A percentile compares a stretch with the other conserved stretches of the same genome.
Evolutionary conservation across 495 filamentous ascomycete species (phyloP).

Genomic region (Sporormia fimetaria): DNA sequence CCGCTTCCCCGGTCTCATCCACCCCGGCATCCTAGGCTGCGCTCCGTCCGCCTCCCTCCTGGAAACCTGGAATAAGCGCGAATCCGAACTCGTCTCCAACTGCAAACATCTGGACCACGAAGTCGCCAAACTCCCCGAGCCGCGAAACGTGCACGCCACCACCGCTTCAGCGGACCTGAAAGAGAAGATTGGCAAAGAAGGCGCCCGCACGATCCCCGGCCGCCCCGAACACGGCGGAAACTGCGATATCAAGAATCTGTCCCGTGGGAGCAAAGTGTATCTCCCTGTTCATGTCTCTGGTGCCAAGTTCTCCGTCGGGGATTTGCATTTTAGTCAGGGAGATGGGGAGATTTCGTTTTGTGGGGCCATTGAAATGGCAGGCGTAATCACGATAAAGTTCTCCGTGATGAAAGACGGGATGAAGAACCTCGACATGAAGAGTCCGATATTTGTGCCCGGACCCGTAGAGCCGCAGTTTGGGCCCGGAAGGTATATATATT

Average conservation of each 20-base stretch:
- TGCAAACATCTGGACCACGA: constrained; percentile 53
- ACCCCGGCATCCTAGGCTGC: constrained; percentile 87
- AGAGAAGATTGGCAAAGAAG: constrained; percentile 71
- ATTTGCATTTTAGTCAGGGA: constrained; percentile 82
- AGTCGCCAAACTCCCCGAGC: constrained; percentile 71
- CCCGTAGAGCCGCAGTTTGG: constrained; percentile 89
- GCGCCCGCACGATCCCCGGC: constrained; percentile 79
- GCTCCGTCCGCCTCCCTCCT: constrained; percentile 63
- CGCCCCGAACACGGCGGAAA: constrained; percentile 53
- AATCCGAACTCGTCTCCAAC: constrained; percentile 65
- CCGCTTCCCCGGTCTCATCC: constrained; percentile 51
- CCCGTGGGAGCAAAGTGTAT: constrained; percentile 76
- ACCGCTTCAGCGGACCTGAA: constrained; percentile 48
- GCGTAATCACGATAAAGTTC: constrained; percentile 85
- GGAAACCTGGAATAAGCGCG: constrained; percentile 68
- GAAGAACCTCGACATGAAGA: constrained; percentile 65
- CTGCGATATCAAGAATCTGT: constrained; percentile 81
- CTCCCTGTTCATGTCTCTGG: constrained; percentile 77
- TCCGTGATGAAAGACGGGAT: constrained; percentile 78
- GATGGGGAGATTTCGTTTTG: constrained; percentile 95
- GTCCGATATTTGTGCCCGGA: constrained; percentile 78
- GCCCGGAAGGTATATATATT: constrained; percentile 74
- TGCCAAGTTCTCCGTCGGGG: constrained; percentile 86
- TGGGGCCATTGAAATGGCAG: constrained; percentile 95
- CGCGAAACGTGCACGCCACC: constrained; percentile 61